Evolutionary conservation across 345 rosid genomes (phyloP).

Genomic region (thale cress (Arabidopsis thaliana)): TAIR10.1 NC_003074.8:1062501-1063000

Average conservation of each 20-base stretch:
- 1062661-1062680: constrained; percentile 94
- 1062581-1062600: constrained; percentile 88
- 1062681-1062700: constrained; percentile 99
- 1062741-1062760: background rate
- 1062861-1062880: constrained; percentile 67
- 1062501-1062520: constrained; percentile 93
- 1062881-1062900: constrained; percentile 75
- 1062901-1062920: constrained; percentile 94
- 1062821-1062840: constrained; percentile 93
- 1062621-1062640: constrained; percentile 96
- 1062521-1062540: constrained; percentile 97
- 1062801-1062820: constrained; percentile 88
- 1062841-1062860: constrained; percentile 91
- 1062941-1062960: constrained; percentile 81
- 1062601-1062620: constrained; percentile 98
- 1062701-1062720: constrained; percentile 75
- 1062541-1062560: constrained; percentile 72
- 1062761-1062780: background rate
- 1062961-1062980: constrained; percentile 60
- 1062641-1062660: constrained; percentile 97
- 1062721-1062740: constrained; percentile 15
- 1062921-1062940: constrained; percentile 99
- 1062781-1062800: background rate
- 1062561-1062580: constrained; percentile 48
- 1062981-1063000: background rate